Conservation (phyloP, 2,329 filamentous ascomycete genomes). For the Talaromyces sp. region DNA sequence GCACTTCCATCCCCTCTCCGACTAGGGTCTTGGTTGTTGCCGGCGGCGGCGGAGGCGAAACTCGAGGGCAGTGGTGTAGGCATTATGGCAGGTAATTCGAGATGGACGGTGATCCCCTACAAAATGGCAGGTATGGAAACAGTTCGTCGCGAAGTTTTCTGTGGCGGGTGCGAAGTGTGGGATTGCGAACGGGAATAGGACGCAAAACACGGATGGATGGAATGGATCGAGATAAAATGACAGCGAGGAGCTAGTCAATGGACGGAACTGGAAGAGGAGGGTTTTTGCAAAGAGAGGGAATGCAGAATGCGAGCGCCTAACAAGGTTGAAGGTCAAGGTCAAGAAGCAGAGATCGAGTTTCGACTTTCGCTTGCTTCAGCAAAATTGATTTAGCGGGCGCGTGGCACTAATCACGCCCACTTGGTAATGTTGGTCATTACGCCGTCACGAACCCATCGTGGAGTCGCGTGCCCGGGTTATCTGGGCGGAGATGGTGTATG, state of each 20-base stretch:
- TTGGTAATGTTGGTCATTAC: constrained; percentile 15
- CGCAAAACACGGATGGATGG: constrained; percentile 25
- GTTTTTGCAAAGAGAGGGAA: constrained; percentile 14
- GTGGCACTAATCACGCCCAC: constrained; percentile 30
- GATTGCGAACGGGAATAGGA: constrained; percentile 28
- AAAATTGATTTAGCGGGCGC: constrained; percentile 34
- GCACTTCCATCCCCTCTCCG: constrained; percentile 60
- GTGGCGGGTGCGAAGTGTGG: constrained; percentile 24
- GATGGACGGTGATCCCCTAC: constrained; percentile 28
- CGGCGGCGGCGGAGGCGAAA: constrained; percentile 81
- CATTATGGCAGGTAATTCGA: constrained; percentile 51
- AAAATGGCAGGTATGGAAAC: constrained; percentile 23
- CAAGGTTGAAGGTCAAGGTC: constrained; percentile 30
- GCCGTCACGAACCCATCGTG: constrained; percentile 10
- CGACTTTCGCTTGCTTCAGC: constrained; percentile 30
- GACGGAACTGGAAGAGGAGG: constrained; percentile 16
- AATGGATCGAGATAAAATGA: constrained; percentile 15
- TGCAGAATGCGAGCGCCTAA: constrained; percentile 34
- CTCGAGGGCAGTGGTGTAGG: constrained; percentile 77
- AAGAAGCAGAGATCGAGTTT: constrained; percentile 33
- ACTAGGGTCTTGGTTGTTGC: constrained; percentile 67
- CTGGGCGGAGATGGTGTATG: constrained; percentile 5
- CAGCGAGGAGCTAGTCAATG: constrained; percentile 26
- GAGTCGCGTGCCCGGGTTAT: constrained; percentile 18
- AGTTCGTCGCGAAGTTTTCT: constrained; percentile 27